phyloP scores from a whole-genome alignment of 345 rosid species.

The Acer yangbiense region DNA sequence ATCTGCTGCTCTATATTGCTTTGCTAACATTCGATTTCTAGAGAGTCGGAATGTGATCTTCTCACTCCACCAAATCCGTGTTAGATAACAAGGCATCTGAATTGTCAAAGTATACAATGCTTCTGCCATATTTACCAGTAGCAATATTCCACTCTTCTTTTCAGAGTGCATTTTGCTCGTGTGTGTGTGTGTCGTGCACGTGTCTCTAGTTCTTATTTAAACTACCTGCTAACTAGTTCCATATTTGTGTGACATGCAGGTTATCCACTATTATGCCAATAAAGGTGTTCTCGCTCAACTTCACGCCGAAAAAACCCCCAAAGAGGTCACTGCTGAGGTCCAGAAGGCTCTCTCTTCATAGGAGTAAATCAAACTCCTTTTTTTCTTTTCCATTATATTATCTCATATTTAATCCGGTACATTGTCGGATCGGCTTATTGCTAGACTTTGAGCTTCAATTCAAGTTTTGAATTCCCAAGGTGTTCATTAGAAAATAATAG shows the following conservation, averaged over 20 bases:
- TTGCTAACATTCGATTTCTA: background rate
- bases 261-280: constrained; percentile 68
- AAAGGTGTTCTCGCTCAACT: constrained; percentile 67
- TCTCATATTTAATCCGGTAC: constrained; percentile 12
- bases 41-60: background rate
- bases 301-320: constrained; percentile 71
- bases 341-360: constrained; percentile 61
- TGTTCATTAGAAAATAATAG: constrained; percentile 10
- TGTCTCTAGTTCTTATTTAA: background rate
- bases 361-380: background rate
- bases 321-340: constrained; percentile 82
- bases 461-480: constrained; percentile 5
- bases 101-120: constrained; percentile 1
- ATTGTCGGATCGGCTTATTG: constrained; percentile 27
- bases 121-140: too few species aligned
- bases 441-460: constrained; percentile 5
- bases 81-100: background rate
- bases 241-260: constrained; percentile 39
- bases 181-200: background rate
- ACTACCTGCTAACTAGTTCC: background rate
- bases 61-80: background rate
- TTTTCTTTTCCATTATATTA: background rate
- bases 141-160: background rate
- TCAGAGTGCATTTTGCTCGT: background rate
- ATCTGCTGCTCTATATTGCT: background rate